These are phyloP conservation scores for Obelidium mucronatum DNA, from an alignment of 192 early-diverging fungal genomes.

Conservation along the genomic window DNA sequence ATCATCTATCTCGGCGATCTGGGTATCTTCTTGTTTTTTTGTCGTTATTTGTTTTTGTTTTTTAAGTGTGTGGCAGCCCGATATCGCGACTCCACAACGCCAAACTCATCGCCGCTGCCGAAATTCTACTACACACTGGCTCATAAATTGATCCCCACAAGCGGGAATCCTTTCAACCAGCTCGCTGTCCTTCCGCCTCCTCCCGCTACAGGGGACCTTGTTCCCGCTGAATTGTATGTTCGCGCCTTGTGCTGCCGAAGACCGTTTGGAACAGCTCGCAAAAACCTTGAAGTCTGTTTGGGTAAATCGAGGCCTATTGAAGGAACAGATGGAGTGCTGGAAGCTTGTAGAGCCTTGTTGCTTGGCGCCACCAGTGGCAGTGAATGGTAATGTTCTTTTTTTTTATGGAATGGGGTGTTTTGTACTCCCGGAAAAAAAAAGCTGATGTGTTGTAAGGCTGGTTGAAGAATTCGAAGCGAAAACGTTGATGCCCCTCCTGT, in stretches of 20 bases:
- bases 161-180: conserved; percentile 79
- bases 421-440: too few relatives aligned
- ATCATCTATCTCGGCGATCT: conserved; percentile 75
- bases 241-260: conserved; percentile 22
- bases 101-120: conserved; percentile 44
- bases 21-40: conserved; percentile 47
- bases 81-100: conserved; percentile 9
- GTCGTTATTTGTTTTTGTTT: not conserved
- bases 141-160: conserved; percentile 61
- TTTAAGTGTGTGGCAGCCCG: not conserved
- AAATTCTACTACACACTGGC: conserved; percentile 75
- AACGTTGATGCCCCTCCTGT: not conserved
- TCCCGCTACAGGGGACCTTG: not conserved
- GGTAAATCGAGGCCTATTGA: not conserved
- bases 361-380: not conserved
- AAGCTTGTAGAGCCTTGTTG: conserved; percentile 2
- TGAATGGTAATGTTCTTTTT: conserved; percentile 8
- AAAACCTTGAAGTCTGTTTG: conserved; percentile 20
- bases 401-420: not conserved
- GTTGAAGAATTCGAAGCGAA: not conserved
- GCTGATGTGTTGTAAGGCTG: too few relatives aligned
- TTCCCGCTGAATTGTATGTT: conserved; percentile 15
- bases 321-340: conserved; percentile 16
- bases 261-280: conserved; percentile 20
- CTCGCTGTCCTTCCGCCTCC: conserved; percentile 72